A percentile compares a stretch with the other conserved stretches of the same genome.
These are phyloP conservation scores for Ordospora colligata DNA, from an alignment of 371 early-diverging fungal genomes.

Conservation along the genomic window DNA sequence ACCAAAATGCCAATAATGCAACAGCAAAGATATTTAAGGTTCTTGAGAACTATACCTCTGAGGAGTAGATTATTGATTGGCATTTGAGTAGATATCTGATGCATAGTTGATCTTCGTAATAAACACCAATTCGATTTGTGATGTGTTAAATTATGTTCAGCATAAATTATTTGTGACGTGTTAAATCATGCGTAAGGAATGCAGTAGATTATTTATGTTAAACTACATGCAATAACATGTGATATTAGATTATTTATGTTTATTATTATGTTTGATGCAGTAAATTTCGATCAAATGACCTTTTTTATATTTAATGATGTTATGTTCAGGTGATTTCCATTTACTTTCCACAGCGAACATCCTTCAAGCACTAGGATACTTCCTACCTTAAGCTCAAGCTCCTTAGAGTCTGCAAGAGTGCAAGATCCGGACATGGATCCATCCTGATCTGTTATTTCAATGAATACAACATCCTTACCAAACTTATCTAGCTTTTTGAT, in stretches of 20 bases:
- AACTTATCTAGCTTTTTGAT: conserved; percentile 19
- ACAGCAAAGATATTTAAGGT: conserved; percentile 22
- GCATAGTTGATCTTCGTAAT: too few species aligned
- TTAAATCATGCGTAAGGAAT: too few species aligned
- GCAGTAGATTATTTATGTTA: too few species aligned
- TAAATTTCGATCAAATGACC: background rate
- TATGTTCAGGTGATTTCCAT: conserved; percentile 29
- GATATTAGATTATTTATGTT: too few species aligned
- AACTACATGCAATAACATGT: too few species aligned
- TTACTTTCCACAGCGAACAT: conserved; percentile 28
- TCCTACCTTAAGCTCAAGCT: conserved; percentile 20
- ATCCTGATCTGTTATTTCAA: conserved; percentile 25
- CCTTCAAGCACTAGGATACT: background rate
- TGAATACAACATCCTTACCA: background rate
- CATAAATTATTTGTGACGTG: too few species aligned
- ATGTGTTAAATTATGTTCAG: too few species aligned
- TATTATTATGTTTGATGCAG: too few species aligned
- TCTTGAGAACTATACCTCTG: conserved; percentile 6
- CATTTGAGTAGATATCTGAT: too few species aligned
- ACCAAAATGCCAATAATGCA: background rate
- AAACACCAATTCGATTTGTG: too few species aligned
- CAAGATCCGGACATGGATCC: conserved; percentile 22
- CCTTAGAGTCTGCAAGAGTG: background rate
- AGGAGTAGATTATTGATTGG: background rate
- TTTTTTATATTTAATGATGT: conserved; percentile 3